Conservation (phyloP, 495 filamentous ascomycete species). For the Penicillium paradoxum region DNA sequence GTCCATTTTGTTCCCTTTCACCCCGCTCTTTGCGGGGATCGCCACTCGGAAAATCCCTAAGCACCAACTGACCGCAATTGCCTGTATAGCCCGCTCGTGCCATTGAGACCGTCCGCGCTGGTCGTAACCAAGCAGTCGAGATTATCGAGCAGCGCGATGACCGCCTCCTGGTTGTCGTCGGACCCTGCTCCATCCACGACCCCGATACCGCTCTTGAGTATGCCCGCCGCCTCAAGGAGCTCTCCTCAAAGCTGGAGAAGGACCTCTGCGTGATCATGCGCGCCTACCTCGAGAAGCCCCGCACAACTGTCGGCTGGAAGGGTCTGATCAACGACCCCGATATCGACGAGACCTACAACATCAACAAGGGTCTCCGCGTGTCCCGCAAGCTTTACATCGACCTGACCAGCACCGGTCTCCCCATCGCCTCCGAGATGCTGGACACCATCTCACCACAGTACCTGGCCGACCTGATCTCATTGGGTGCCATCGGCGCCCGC, state of each 20-base stretch:
- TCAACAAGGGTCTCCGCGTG: slow-evolving; percentile 95
- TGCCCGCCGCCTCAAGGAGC: slow-evolving; percentile 64
- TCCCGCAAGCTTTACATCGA: slow-evolving; percentile 87
- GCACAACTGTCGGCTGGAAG: slow-evolving; percentile 99
- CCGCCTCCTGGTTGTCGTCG: slow-evolving; percentile 89
- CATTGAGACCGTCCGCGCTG: slow-evolving; percentile 68
- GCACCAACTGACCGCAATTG: slow-evolving; percentile 9
- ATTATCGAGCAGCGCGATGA: slow-evolving; percentile 79
- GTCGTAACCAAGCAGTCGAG: slow-evolving; percentile 73
- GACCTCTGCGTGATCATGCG: slow-evolving; percentile 95
- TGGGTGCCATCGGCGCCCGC: slow-evolving; percentile 91
- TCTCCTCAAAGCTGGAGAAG: slow-evolving; percentile 67
- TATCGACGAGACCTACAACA: slow-evolving; percentile 94
- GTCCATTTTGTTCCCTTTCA: slow-evolving; percentile 28
- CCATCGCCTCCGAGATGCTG: slow-evolving; percentile 95
- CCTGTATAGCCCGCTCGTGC: slow-evolving; percentile 40
- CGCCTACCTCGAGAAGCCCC: slow-evolving; percentile 97
- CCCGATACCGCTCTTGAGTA: slow-evolving; percentile 86
- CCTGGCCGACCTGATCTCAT: slow-evolving; percentile 89
- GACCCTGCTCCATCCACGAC: slow-evolving; percentile 97
- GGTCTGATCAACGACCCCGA: slow-evolving; percentile 98
- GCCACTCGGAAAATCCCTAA: neutral
- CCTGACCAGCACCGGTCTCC: slow-evolving; percentile 78
- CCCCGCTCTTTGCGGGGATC: slow-evolving; percentile 3
- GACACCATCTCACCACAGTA: slow-evolving; percentile 98